Evolutionary conservation across 2,329 filamentous ascomycete genomes (phyloP), one percentile per base, ranked within the genome.

Genomic region (Venturiaceae sp.): DNA sequence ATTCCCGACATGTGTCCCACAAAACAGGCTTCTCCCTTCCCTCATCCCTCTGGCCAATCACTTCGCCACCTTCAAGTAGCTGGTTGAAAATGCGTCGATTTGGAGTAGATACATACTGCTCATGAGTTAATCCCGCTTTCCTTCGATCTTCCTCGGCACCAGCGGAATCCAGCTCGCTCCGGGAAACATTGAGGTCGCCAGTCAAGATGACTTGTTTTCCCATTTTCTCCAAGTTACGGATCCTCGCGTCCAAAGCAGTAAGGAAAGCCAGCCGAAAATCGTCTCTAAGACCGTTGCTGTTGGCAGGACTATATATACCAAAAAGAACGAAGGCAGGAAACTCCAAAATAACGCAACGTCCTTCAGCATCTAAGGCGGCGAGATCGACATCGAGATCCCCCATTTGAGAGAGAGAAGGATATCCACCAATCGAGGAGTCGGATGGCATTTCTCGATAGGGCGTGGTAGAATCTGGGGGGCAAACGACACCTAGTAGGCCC

Each of bases 291-390:
- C 94, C 90, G 65, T 96, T 92, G 60, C 91, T 85, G 66, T 88
- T 91, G 23, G 92, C 94, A 11, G 94, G 94, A 65, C 88, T 90
- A 73, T 99, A 97, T 2, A 95, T 86, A 3, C 92, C 94, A 55
- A 99, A 82, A 16, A 99, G 80, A 4, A 99, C 90, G 69, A 99
- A 97, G 3, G 90, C 92, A 0, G 91, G 90, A 64, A 99, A 97
- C 68, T 97, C 94, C 3, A 99, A 79, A 46, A 96, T 80, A 7
- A 97, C 84, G 65, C 91, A 96, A 53, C 94, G 86, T 0, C 94
- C 94, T 75, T 99, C 94, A 0, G 89, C 88, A 69, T 99, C 94
- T 7, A 97, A 81, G 0, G 80, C 80, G 2, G 80, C 77, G 44
- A 89, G 84, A 66, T 96, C 90, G 4, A 90, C 72, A 0, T 71